These are phyloP conservation scores for Colletotrichum acutatum DNA, from an alignment of 2,329 filamentous ascomycete species.

Conservation along the genomic window DNA sequence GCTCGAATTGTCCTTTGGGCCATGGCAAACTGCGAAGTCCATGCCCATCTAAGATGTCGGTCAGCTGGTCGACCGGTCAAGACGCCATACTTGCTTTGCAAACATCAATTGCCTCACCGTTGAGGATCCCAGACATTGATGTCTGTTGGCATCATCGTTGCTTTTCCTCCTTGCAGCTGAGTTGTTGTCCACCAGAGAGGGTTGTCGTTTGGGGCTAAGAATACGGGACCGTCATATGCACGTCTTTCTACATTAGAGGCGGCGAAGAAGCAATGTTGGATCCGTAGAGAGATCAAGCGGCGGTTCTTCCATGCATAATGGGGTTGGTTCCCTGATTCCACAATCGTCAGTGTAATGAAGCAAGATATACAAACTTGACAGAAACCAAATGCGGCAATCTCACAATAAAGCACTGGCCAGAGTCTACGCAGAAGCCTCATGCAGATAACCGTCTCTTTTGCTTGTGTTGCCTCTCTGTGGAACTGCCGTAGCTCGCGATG, in stretches of 20 bases:
- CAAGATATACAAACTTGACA: background rate
- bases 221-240: constrained; percentile 2
- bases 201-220: background rate
- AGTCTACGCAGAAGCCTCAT: background rate
- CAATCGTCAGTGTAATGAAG: background rate
- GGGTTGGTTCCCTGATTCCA: background rate
- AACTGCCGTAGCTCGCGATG: background rate
- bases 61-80: constrained; percentile 17
- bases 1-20: background rate
- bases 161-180: constrained; percentile 11
- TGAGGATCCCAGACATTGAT: background rate
- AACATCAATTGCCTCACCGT: background rate
- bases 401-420: background rate
- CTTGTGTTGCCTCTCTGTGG: background rate
- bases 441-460: background rate
- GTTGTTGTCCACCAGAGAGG: background rate
- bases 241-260: constrained; percentile 6
- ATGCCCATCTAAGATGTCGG: background rate
- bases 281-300: background rate
- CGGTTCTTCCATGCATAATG: background rate
- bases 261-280: constrained; percentile 15
- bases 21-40: background rate
- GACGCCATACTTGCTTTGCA: constrained; percentile 17
- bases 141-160: background rate
- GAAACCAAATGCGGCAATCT: background rate